phyloP scores from a whole-genome alignment of 352 stramenopile species.

The Phytopythium chamaehyphon region DNA sequence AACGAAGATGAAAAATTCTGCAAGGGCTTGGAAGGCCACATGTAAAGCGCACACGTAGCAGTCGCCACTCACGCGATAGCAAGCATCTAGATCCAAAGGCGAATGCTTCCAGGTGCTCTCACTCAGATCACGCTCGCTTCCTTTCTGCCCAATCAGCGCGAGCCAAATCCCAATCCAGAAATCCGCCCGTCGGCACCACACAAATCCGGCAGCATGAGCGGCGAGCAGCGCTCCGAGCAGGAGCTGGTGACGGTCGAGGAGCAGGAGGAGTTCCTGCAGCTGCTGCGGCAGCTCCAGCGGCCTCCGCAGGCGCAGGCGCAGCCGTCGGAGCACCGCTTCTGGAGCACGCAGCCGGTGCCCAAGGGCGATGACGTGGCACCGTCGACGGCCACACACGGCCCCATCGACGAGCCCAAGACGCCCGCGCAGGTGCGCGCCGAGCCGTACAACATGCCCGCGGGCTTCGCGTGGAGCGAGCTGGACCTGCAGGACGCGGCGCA shows the following conservation, averaged over 20 bases:
- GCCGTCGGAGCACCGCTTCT: slow-evolving; percentile 84
- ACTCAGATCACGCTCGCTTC: too few species aligned
- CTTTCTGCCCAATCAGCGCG: too few species aligned
- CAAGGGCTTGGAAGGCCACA: too few species aligned
- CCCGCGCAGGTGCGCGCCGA: slow-evolving; percentile 87
- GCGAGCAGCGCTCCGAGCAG: slow-evolving; percentile 6
- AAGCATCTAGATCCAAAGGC: too few species aligned
- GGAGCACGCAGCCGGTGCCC: slow-evolving; percentile 88
- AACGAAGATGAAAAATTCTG: too few species aligned
- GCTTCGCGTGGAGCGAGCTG: slow-evolving; percentile 92
- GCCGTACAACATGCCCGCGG: slow-evolving; percentile 94
- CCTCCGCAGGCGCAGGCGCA: slow-evolving; percentile 10
- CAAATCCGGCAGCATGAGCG: background rate
- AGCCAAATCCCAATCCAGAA: too few species aligned
- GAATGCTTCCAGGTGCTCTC: too few species aligned
- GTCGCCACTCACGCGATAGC: too few species aligned
- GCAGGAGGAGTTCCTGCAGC: slow-evolving; percentile 64
- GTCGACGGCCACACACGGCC: slow-evolving; percentile 42
- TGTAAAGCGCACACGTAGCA: too few species aligned
- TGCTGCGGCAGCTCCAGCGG: slow-evolving; percentile 52
- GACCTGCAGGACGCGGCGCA: slow-evolving; percentile 85
- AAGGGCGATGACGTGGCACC: slow-evolving; percentile 30
- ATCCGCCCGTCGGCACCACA: too few species aligned
- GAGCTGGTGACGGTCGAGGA: slow-evolving; percentile 49
- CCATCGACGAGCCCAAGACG: slow-evolving; percentile 93